These are phyloP conservation scores for Phycomyces nitens DNA, from an alignment of 192 early-diverging fungal species.

Conservation along the genomic window DNA sequence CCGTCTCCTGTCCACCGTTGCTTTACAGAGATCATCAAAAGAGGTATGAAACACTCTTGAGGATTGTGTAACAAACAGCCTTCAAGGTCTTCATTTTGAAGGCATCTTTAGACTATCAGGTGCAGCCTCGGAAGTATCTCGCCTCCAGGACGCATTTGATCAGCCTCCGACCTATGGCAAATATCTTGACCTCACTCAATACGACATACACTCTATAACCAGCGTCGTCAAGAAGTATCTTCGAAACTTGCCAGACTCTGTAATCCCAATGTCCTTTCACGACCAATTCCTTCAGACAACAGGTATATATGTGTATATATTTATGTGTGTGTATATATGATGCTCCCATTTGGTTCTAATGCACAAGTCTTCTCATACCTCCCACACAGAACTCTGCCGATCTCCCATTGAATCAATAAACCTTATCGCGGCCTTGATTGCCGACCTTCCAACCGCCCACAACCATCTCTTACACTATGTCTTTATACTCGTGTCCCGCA, in stretches of 20 bases:
- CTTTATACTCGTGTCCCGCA: conserved; percentile 15
- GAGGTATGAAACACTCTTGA: conserved; percentile 9
- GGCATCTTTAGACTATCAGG: conserved; percentile 35
- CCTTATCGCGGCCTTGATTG: conserved; percentile 2
- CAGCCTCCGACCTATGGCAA: conserved; percentile 26
- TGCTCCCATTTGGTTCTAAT: not conserved
- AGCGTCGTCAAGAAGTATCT: conserved; percentile 35
- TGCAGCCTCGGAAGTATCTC: conserved; percentile 21
- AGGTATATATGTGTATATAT: not conserved
- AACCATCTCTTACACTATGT: conserved; percentile 31
- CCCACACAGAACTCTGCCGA: not conserved
- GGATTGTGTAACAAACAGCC: not conserved
- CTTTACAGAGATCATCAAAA: conserved; percentile 26
- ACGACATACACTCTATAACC: conserved; percentile 34
- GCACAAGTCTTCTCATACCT: not conserved
- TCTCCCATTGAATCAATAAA: not conserved
- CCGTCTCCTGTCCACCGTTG: conserved; percentile 31
- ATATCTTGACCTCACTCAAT: conserved; percentile 14
- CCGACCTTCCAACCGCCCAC: conserved; percentile 20
- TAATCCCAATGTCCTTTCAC: conserved; percentile 26
- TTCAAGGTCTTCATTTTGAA: conserved; percentile 20
- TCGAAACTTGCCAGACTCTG: conserved; percentile 26
- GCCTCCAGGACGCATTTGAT: conserved; percentile 19
- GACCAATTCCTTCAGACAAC: conserved; percentile 14
- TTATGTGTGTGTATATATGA: not conserved